Conservation (phyloP, 106 monocot species). For the Acanthochlamys bracteata region DNA sequence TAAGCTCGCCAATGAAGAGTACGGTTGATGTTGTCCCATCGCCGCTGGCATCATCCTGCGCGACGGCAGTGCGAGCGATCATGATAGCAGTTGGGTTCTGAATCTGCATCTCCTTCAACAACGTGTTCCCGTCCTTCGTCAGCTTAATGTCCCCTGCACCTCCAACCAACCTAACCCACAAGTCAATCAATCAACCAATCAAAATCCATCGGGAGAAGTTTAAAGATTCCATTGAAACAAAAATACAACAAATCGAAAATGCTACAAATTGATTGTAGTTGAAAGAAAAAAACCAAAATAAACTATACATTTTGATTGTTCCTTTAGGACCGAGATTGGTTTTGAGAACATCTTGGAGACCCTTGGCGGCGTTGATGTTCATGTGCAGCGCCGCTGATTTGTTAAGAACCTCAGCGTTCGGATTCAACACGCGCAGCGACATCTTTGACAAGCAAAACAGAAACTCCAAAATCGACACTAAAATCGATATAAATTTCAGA, state of each 20-base stretch:
- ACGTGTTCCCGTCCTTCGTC: constrained; percentile 91
- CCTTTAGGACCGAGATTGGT: constrained; percentile 95
- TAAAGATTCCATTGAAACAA: neutral
- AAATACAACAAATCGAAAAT: neutral
- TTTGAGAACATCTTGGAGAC: constrained; percentile 91
- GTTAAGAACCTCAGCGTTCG: constrained; percentile 93
- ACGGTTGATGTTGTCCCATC: constrained; percentile 93
- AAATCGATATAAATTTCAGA: too few species aligned
- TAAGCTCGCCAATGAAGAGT: constrained; percentile 91
- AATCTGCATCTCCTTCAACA: constrained; percentile 97
- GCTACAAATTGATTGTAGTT: neutral
- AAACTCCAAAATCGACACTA: too few species aligned
- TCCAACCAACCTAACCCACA: constrained; percentile 56
- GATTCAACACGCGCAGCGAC: constrained; percentile 82
- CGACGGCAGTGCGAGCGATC: constrained; percentile 91
- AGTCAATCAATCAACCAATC: too few species aligned
- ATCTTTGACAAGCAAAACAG: constrained; percentile 19
- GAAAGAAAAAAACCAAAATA: neutral
- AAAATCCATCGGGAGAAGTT: neutral
- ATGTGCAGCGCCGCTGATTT: constrained; percentile 91
- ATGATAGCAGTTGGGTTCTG: constrained; percentile 94
- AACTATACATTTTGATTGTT: constrained; percentile 77
- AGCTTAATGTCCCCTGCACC: constrained; percentile 91
- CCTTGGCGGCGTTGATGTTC: constrained; percentile 97
- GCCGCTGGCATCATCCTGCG: constrained; percentile 81